Evolutionary conservation across 306 rosid genomes (phyloP).

Genomic region (Malus domestica): DNA sequence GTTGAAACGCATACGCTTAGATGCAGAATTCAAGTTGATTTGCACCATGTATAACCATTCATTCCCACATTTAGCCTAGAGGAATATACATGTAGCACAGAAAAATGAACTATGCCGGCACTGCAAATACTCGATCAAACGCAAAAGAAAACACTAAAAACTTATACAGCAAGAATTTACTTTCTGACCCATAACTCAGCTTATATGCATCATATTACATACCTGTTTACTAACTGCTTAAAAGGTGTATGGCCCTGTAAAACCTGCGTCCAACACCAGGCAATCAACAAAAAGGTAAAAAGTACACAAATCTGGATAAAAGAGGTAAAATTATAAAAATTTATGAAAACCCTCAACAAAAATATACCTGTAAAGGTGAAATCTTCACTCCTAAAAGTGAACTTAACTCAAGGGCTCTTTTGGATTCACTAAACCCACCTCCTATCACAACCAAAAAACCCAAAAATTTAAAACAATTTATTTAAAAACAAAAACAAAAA

Average conservation of each 20-base stretch:
- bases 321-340: neutral
- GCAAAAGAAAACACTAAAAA: neutral
- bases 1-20: neutral
- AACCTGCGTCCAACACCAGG: conserved; percentile 44
- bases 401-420: conserved; percentile 71
- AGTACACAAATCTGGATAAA: neutral
- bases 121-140: neutral
- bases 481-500: neutral
- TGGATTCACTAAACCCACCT: conserved; percentile 83
- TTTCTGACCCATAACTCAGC: neutral
- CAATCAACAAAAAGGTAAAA: neutral
- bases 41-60: neutral
- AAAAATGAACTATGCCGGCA: neutral
- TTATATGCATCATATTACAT: conserved; percentile 9
- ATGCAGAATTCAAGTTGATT: neutral
- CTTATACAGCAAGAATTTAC: neutral
- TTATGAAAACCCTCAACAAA: neutral
- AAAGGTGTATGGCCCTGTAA: conserved; percentile 89
- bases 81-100: neutral
- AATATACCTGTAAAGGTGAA: conserved; percentile 62
- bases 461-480: neutral
- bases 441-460: conserved; percentile 31
- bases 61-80: neutral
- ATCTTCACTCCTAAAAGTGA: conserved; percentile 54
- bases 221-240: conserved; percentile 70